Conservation (phyloP, 768 basidiomycete genomes). For the Rhizopogon vinicolor region DNA sequence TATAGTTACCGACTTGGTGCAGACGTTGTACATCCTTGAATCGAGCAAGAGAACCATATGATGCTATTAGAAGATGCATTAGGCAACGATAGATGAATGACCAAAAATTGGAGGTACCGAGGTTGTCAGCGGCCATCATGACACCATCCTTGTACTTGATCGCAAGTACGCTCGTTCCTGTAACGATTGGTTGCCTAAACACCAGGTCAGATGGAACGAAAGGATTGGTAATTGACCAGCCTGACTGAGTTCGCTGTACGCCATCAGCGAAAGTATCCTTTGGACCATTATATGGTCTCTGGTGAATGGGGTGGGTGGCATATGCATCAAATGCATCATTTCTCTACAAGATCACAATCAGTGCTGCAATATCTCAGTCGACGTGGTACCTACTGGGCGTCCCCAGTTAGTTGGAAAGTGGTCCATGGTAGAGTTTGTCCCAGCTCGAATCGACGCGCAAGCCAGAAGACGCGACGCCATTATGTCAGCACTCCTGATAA, state of each 20-base stretch:
- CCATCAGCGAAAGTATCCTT: conserved; percentile 58
- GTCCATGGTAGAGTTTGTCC: conserved; percentile 49
- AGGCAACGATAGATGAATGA: background rate
- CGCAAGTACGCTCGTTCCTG: conserved; percentile 93
- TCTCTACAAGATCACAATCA: conserved; percentile 38
- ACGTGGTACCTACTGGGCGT: conserved; percentile 50
- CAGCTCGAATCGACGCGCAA: conserved; percentile 14
- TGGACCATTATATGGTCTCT: conserved; percentile 43
- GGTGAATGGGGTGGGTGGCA: conserved; percentile 71
- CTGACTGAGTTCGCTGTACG: conserved; percentile 80
- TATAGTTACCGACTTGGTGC: conserved; percentile 76
- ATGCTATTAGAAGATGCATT: conserved; percentile 46
- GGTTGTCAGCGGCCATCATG: conserved; percentile 98
- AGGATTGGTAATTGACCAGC: background rate
- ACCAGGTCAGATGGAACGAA: background rate
- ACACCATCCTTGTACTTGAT: conserved; percentile 95
- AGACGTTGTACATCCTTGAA: conserved; percentile 94
- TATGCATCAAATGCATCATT: conserved; percentile 74
- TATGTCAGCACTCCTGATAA: conserved; percentile 7
- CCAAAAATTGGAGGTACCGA: conserved; percentile 51
- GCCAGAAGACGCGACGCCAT: conserved; percentile 8
- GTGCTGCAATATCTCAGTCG: background rate
- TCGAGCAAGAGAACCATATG: conserved; percentile 94
- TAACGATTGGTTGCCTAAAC: conserved; percentile 85
- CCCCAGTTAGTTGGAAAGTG: conserved; percentile 87